Base-by-base conservation (phyloP, 768 basidiomycete species). In the Boletus sp. region DNA sequence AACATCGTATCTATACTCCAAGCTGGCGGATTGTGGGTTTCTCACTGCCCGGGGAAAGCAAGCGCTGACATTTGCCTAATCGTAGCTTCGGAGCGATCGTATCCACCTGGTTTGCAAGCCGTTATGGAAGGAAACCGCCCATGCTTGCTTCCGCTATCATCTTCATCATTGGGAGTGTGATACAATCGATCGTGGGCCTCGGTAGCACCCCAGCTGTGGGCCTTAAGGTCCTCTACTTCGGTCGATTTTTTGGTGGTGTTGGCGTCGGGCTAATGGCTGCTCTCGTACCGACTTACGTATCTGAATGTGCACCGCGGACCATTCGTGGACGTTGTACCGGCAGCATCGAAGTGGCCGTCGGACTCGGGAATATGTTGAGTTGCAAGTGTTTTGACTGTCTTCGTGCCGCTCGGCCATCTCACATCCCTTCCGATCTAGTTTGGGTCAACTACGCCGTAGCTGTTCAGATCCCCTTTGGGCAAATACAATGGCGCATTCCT, bases 161-260 rank as follows among this genome's bases (percentile, higher is more conserved):
- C 47, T 77, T 68, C 55, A 17, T 75, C 44, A 35, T 77, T 36
- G 76, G 75, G 33, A 70, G 69, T 24, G 49, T 65, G 18, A 65
- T 77, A 50, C 76, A 77, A 41, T 62, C 68, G 17, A 64, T 70
- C 51, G 64, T 70, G 18, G 73, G 72, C 7, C 58, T 76, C n/a
- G 71, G 74, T 29, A 68, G 60, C 44, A 60, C 66, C 37, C 51
- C 63, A 5, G 50, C 53, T 8, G 57, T 64, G 3, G 72, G 67
- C 15, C 61, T 75, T n/a, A 46, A 69, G 20, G 17, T 74, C 2
- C 58, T 74, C 9, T 75, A 68, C 53, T 64, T 74, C 47, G 61
- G 70, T 49, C 76, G 80, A 9, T 81, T 81, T 71, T 59, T 84
- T 0, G 71, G 76, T 6, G 83, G 82, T 17, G 66, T 82, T 35